phyloP scores from a whole-genome alignment of 768 basidiomycete genomes.

The Naganishia vishniacii region DNA sequence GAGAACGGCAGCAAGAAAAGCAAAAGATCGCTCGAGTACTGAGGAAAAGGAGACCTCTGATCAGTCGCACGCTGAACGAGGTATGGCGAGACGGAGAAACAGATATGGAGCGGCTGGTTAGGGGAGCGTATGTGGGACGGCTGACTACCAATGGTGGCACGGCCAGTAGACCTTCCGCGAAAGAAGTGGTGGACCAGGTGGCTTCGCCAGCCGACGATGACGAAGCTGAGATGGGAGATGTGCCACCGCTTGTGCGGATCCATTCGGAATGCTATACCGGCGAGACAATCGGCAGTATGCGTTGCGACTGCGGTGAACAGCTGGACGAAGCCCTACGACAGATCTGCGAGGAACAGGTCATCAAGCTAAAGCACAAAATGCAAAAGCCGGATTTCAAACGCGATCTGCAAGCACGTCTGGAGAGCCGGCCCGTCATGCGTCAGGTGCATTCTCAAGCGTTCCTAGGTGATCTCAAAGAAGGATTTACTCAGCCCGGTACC shows the following conservation, averaged over 20 bases:
- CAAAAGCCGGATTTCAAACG: neutral
- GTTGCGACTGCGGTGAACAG: conserved; percentile 98
- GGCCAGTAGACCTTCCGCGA: conserved; percentile 29
- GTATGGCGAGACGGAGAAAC: conserved; percentile 81
- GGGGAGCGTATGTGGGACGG: conserved; percentile 88
- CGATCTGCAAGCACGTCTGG: conserved; percentile 8
- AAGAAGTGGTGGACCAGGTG: neutral
- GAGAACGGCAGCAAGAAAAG: neutral
- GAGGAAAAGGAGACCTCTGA: conserved; percentile 59
- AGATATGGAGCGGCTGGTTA: conserved; percentile 82
- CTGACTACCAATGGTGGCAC: conserved; percentile 40
- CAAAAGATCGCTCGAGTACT: conserved; percentile 1
- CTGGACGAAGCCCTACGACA: conserved; percentile 90
- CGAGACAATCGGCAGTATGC: conserved; percentile 94
- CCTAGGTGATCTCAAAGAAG: neutral
- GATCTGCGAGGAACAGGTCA: conserved; percentile 34
- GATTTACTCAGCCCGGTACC: conserved; percentile 12
- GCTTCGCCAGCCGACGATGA: conserved; percentile 36
- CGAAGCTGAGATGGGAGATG: conserved; percentile 40
- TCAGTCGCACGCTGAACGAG: conserved; percentile 73
- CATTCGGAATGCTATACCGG: conserved; percentile 99
- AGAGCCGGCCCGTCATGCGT: neutral
- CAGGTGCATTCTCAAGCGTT: conserved; percentile 6
- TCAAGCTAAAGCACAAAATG: conserved; percentile 11
- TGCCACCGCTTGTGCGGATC: conserved; percentile 80